Evolutionary conservation across 2,329 filamentous ascomycete genomes (phyloP).

Genomic region (Exophiala alcalophila): DNA sequence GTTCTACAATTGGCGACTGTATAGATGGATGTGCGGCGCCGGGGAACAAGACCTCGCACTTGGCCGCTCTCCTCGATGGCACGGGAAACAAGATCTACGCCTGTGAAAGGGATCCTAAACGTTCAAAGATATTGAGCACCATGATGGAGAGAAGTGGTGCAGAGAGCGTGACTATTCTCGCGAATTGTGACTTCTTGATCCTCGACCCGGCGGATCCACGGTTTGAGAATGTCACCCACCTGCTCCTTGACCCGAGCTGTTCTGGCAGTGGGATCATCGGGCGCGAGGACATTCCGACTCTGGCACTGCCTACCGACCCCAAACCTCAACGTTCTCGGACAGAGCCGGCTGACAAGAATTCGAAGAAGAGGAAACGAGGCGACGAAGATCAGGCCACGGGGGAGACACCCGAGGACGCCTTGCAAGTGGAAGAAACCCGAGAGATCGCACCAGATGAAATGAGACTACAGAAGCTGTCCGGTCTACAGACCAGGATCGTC

Average conservation of each 20-base stretch:
- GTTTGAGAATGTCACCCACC: slow-evolving; percentile 69
- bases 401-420: not conserved
- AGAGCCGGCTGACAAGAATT: slow-evolving; percentile 26
- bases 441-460: slow-evolving; percentile 45
- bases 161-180: slow-evolving; percentile 63
- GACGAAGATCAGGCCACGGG: slow-evolving; percentile 23
- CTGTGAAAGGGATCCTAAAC: slow-evolving; percentile 70
- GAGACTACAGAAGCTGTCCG: slow-evolving; percentile 69
- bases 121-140: slow-evolving; percentile 73
- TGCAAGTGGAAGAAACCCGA: slow-evolving; percentile 51
- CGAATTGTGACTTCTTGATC: slow-evolving; percentile 77
- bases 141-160: slow-evolving; percentile 81
- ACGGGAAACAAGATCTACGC: slow-evolving; percentile 58
- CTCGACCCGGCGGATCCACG: slow-evolving; percentile 62
- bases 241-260: slow-evolving; percentile 90
- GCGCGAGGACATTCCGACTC: slow-evolving; percentile 70
- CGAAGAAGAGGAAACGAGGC: slow-evolving; percentile 48
- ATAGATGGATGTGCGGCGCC: slow-evolving; percentile 94
- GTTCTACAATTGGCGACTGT: slow-evolving; percentile 58
- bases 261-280: slow-evolving; percentile 94
- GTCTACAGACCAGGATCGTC: slow-evolving; percentile 78
- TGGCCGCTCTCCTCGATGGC: slow-evolving; percentile 66
- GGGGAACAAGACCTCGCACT: slow-evolving; percentile 94
- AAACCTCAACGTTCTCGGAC: slow-evolving; percentile 33
- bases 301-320: slow-evolving; percentile 56